Evolutionary conservation across 768 basidiomycete species (phyloP).

Genomic region (Lactarius tabidus): DNA sequence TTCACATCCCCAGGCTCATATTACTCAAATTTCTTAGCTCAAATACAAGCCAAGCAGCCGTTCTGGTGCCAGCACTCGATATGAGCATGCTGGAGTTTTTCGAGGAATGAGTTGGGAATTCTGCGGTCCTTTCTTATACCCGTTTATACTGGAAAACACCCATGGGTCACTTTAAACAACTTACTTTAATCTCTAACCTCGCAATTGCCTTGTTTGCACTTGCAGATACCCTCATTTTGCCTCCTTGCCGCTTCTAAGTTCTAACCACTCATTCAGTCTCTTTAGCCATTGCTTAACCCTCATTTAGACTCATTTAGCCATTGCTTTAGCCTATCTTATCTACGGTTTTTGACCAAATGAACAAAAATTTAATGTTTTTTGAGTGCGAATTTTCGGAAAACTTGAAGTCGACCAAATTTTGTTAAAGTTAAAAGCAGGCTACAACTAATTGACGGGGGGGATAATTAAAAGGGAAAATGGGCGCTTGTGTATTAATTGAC

Average conservation of each 20-base stretch:
- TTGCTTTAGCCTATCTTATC: neutral
- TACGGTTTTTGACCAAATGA: neutral
- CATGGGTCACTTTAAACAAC: too few species aligned
- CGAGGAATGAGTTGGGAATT: too few species aligned
- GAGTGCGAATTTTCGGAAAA: neutral
- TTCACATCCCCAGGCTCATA: neutral
- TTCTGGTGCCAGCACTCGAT: neutral
- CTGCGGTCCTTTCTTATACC: too few species aligned
- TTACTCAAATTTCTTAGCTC: neutral
- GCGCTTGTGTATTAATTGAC: neutral
- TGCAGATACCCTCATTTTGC: too few species aligned
- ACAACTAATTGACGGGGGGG: neutral
- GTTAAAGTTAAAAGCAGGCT: neutral
- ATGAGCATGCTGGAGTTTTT: too few species aligned
- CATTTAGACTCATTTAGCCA: neutral
- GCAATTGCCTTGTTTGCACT: too few species aligned
- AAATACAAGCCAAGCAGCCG: too few species aligned
- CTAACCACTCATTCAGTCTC: too few species aligned
- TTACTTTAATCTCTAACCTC: neutral
- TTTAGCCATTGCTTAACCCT: too few species aligned
- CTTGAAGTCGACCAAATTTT: neutral
- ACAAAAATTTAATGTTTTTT: neutral
- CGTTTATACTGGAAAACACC: too few species aligned
- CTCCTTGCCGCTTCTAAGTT: too few species aligned
- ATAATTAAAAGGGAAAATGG: neutral